Evolutionary conservation across 176 grass and related monocot species (phyloP), one percentile per base, ranked within the genome.

Genomic region (Eleusine coracana): DNA sequence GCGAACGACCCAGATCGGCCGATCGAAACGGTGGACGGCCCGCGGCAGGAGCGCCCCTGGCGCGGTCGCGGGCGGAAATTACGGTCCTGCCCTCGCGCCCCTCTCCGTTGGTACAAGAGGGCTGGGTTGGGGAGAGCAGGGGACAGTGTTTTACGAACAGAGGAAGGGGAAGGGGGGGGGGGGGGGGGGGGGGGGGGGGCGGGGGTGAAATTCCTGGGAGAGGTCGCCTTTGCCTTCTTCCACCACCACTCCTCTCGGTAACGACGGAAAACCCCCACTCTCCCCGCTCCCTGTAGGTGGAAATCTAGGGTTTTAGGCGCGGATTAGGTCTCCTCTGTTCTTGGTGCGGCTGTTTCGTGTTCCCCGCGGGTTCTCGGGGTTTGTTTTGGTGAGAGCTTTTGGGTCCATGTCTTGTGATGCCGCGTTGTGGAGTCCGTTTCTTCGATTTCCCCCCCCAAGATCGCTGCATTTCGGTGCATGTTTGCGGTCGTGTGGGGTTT

Each of bases 281-380:
- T 4, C 1, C 36, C 41, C 46, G 10, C 7, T 71, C 60, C 13
- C 60, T 42, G 15, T 54, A 13, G 13, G 9, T 34, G 7, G 25
- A 56, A 86, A 86, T 82, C 83, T 89, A 89, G 79, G 83, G 83
- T 82, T 89, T 41, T 59, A 23, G 75, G 70, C 10, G 23, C 3
- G 48, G 82, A 71, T 66, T 82, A 11, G 55, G 27, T 23, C 2
- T 34, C 15, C 15, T 10, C 31, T 27, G 41, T 40, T 70, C 65
- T 70, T 63, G 54, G 16, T 21, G 0, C 49, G 14, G 64, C 15
- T 15, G 55, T 46, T 46, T 74, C 14, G 31, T 54, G 45, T 5
- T 9, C 12, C 44, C 12, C 44, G 29, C 31, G 86, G 37, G 70
- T 80, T 84, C 18, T 14, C 0, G 18, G 54, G 73, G 9, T 15